Evolutionary conservation across 176 grass and related monocot genomes (phyloP).

Genomic region (Hordeum marinum): DNA sequence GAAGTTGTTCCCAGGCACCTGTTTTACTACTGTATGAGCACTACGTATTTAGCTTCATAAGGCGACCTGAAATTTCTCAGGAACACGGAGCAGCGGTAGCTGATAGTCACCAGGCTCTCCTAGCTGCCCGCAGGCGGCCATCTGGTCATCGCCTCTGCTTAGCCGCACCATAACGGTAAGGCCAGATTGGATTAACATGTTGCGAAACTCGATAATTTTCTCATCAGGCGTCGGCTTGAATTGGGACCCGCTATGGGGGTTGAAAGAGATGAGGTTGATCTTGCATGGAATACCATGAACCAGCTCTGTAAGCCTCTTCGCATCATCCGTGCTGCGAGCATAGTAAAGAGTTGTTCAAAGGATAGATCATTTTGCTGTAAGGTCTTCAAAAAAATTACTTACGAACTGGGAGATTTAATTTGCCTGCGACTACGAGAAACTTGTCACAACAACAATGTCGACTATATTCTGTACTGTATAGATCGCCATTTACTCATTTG

Average conservation of each 20-base stretch:
- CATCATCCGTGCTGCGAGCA: constrained; percentile 64
- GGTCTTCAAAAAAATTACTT: not conserved
- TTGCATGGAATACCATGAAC: constrained; percentile 79
- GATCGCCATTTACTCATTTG: not conserved
- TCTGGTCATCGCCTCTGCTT: constrained; percentile 88
- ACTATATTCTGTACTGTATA: not conserved
- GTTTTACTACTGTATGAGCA: not conserved
- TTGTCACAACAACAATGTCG: not conserved
- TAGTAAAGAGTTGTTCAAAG: constrained; percentile 4
- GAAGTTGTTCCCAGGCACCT: not conserved
- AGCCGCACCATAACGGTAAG: constrained; percentile 61
- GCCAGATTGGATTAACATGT: constrained; percentile 60
- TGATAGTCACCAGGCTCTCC: constrained; percentile 57
- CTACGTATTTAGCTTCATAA: constrained; percentile 29
- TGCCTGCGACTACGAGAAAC: not conserved
- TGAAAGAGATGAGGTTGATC: constrained; percentile 94
- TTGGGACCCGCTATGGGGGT: constrained; percentile 71
- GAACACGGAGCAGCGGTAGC: constrained; percentile 70
- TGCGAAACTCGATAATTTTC: constrained; percentile 87
- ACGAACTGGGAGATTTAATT: not conserved
- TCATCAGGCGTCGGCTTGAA: constrained; percentile 82
- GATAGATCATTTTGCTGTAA: not conserved
- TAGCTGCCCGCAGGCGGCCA: constrained; percentile 81
- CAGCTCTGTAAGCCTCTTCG: constrained; percentile 73
- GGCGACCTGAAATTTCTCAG: constrained; percentile 64